Base-by-base conservation (phyloP, 306 rosid species). In the Bauhinia variegata region DNA sequence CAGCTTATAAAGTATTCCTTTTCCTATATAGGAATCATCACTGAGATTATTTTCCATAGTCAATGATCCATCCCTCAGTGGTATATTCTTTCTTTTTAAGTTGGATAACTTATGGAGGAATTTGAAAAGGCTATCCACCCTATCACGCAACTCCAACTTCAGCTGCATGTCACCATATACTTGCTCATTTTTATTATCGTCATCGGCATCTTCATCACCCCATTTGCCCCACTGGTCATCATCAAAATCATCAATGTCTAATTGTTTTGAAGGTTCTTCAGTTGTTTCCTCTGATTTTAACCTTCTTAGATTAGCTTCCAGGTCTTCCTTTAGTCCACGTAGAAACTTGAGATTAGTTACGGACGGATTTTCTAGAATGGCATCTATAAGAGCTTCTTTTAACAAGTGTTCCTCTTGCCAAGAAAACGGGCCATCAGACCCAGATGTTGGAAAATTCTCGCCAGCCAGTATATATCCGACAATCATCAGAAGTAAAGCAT, bases 361-460 rank as follows among this genome's bases (percentile, higher is more conserved):
- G 18, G 87, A 77, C 9, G 96, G 89, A 73, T 87, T 89, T 83
- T 92, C 98, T 19, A 89, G 77, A 84, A 89, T 85, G 11, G 96
- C 91, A 65, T 89, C 91, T 46, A 88, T 84, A 39, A 89, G 83
- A 50, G 96, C 89, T 55, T 89, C 98, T 78, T 89, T 92, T 74
- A 92, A 75, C 71, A 87, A 48, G 71, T 56, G 96, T 75, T 92
- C 96, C 83, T 89, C 96, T 84, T 92, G 96, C 98, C 98, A 89
- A 50, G 96, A 92, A 79, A 92, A 92, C 10, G 96, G 96, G 47
- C 98, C 92, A 54, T 87, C 96, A 52, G 89, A 79, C 65, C 96
- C 82, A 67, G 96, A 85, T 23, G 96, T 87, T 15, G 96, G 98
- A 67, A 89, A 92, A 79, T 86, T 85, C 78, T 84, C 96, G 58